phyloP scores from a whole-genome alignment of 2,329 filamentous ascomycete genomes.

The Penicillium thymicola region DNA sequence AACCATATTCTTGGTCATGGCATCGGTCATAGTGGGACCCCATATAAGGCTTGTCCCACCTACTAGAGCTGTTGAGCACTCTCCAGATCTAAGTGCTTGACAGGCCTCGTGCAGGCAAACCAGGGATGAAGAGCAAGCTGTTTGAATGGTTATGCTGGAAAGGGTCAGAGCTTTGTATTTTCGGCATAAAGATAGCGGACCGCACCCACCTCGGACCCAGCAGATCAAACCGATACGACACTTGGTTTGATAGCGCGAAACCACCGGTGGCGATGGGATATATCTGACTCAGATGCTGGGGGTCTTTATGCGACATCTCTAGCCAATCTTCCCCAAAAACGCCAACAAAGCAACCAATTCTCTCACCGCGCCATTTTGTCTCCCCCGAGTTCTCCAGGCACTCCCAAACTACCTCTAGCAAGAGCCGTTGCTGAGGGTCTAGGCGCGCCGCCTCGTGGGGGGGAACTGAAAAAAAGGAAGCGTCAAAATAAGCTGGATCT shows the following conservation, averaged over 20 bases:
- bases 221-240: conserved; percentile 26
- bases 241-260: conserved; percentile 23
- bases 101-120: conserved; percentile 34
- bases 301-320: conserved; percentile 19
- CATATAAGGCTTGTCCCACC: conserved; percentile 37
- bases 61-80: conserved; percentile 29
- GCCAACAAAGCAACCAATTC: conserved; percentile 29
- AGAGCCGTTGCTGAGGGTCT: conserved; percentile 34
- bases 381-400: conserved; percentile 33
- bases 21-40: conserved; percentile 24
- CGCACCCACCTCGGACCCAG: conserved; percentile 20
- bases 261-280: conserved; percentile 15
- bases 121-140: conserved; percentile 42
- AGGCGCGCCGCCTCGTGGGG: conserved; percentile 21
- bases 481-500: conserved; percentile 26
- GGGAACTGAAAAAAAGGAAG: conserved; percentile 28
- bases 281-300: conserved; percentile 14
- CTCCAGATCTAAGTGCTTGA: conserved; percentile 18
- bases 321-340: conserved; percentile 28
- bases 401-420: conserved; percentile 35
- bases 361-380: conserved; percentile 28
- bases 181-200: not conserved
- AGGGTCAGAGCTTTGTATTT: not conserved
- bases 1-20: conserved; percentile 25
- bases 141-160: conserved; percentile 34